Percentiles rank a stretch among this genome's conserved stretches.
These are phyloP conservation scores for Flaveria ramosissima DNA, from an alignment of 129 eudicot genomes.

Conservation along the genomic window DNA sequence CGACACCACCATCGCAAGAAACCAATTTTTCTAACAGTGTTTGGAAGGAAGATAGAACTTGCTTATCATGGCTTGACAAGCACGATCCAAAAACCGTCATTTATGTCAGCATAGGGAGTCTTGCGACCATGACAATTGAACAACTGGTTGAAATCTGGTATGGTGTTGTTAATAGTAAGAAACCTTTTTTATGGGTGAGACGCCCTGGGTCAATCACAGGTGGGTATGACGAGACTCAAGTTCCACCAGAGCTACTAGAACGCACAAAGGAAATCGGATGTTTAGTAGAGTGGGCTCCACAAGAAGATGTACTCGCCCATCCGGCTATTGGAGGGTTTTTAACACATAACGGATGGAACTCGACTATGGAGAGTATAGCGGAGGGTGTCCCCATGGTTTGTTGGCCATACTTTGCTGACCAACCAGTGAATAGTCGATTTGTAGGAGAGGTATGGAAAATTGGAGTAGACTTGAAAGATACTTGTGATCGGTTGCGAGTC, in stretches of 20 bases:
- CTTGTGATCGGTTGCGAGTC: slow-evolving; percentile 42
- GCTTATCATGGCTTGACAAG: slow-evolving; percentile 48
- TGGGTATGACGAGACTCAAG: slow-evolving; percentile 17
- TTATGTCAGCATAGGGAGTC: slow-evolving; percentile 44
- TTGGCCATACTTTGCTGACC: slow-evolving; percentile 58
- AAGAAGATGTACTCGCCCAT: slow-evolving; percentile 64
- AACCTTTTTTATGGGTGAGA: slow-evolving; percentile 53
- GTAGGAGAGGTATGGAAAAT: slow-evolving; percentile 57
- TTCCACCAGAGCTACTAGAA: slow-evolving; percentile 38
- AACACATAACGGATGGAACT: slow-evolving; percentile 75
- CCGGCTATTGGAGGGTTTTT: slow-evolving; percentile 57
- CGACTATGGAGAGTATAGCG: slow-evolving; percentile 57
- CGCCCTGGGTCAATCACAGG: slow-evolving; percentile 41
- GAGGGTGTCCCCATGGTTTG: slow-evolving; percentile 70
- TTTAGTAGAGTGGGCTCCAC: slow-evolving; percentile 67
- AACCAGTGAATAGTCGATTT: slow-evolving; percentile 62
- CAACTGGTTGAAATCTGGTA: slow-evolving; percentile 58
- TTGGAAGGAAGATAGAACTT: slow-evolving; percentile 53
- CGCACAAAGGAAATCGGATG: slow-evolving; percentile 50
- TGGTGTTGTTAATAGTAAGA: slow-evolving; percentile 50
- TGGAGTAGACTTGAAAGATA: slow-evolving; percentile 63
- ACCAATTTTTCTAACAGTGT: slow-evolving; percentile 33
- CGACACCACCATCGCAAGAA: not conserved
- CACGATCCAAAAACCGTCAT: slow-evolving; percentile 33
- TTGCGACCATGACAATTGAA: slow-evolving; percentile 34